Evolutionary conservation across 305 asterid genomes (phyloP).

Genomic region (Solanum hybrid): DNA sequence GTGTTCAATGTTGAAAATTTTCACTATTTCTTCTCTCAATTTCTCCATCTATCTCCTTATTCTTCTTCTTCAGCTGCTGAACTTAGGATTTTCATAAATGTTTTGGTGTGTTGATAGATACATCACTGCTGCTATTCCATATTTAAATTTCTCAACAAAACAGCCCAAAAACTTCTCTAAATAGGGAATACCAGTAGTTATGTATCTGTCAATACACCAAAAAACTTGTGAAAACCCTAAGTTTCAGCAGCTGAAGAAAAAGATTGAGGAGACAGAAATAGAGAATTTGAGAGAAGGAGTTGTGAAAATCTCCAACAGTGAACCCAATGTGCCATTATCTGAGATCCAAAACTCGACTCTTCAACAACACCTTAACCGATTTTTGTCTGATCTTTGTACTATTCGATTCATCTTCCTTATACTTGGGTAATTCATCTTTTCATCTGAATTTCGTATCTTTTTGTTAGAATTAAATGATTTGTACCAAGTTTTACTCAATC

Average conservation of each 20-base stretch:
- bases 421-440: not conserved
- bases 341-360: constrained; percentile 11
- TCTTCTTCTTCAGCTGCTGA: not conserved
- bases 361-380: constrained; percentile 22
- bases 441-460: no score
- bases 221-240: not conserved
- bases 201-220: not conserved
- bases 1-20: constrained; percentile 12
- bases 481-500: not conserved
- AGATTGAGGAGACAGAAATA: not conserved
- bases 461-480: not conserved
- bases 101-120: not conserved
- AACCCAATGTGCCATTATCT: constrained; percentile 18
- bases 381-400: constrained; percentile 22
- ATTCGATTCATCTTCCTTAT: constrained; percentile 54
- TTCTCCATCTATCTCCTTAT: constrained; percentile 6
- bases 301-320: constrained; percentile 18
- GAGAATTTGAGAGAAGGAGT: constrained; percentile 27
- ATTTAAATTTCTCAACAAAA: not conserved
- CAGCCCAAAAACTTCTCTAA: not conserved
- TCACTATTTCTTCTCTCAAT: constrained; percentile 21
- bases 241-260: not conserved
- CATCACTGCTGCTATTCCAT: not conserved
- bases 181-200: not conserved
- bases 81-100: not conserved